Evolutionary conservation across 148 eudicot species (phyloP).

Genomic region (Suaeda aralocaspica): DNA sequence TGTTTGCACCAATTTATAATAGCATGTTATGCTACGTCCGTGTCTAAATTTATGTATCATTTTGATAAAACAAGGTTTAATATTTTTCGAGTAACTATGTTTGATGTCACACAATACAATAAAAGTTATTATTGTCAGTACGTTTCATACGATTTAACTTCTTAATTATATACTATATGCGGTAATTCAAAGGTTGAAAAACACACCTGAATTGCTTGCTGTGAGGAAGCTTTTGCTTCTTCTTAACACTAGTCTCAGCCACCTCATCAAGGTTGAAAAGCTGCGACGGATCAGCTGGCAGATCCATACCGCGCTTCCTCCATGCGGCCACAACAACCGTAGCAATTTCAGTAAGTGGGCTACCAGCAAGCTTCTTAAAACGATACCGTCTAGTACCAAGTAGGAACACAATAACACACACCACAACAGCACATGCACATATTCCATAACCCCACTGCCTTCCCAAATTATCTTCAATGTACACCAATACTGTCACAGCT

Average conservation of each 20-base stretch:
- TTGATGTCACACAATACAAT: too few relatives aligned
- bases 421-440: slow-evolving; percentile 50
- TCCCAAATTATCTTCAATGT: slow-evolving; percentile 71
- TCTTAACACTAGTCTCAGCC: slow-evolving; percentile 26
- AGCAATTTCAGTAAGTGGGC: slow-evolving; percentile 61
- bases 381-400: slow-evolving; percentile 53
- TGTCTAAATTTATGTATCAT: too few relatives aligned
- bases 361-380: slow-evolving; percentile 69
- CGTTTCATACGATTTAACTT: too few relatives aligned
- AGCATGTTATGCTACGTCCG: too few relatives aligned
- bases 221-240: slow-evolving; percentile 37
- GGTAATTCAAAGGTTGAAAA: too few relatives aligned
- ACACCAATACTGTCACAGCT: slow-evolving; percentile 73
- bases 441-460: slow-evolving; percentile 76
- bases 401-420: slow-evolving; percentile 38
- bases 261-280: slow-evolving; percentile 48
- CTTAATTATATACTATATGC: too few relatives aligned
- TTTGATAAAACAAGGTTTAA: too few relatives aligned
- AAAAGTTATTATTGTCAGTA: too few relatives aligned
- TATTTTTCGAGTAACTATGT: too few relatives aligned
- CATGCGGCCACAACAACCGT: slow-evolving; percentile 58
- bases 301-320: slow-evolving; percentile 44
- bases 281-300: slow-evolving; percentile 41
- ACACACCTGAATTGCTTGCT: slow-evolving; percentile 38
- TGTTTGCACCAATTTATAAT: too few relatives aligned